Evolutionary conservation across 2,329 filamentous ascomycete species (phyloP).

Genomic region (Beauveria varroae): DNA sequence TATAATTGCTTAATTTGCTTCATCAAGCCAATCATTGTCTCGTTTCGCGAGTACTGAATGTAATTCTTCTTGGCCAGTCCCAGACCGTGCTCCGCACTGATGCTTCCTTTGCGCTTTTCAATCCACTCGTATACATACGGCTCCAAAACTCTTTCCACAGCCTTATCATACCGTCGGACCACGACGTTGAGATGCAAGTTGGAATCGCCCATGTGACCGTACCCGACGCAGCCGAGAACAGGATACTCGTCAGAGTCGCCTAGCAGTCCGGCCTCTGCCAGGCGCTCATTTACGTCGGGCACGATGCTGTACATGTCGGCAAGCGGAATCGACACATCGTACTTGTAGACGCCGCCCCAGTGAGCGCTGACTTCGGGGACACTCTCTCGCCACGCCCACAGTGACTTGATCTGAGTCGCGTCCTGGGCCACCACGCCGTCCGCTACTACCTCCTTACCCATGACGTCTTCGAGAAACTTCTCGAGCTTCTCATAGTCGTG

Average conservation of each 20-base stretch:
- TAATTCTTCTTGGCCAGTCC: conserved; percentile 94
- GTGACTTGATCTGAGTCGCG: conserved; percentile 74
- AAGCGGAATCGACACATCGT: conserved; percentile 92
- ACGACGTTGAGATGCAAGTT: conserved; percentile 93
- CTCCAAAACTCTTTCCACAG: conserved; percentile 80
- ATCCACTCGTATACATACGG: conserved; percentile 99
- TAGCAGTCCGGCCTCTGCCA: conserved; percentile 68
- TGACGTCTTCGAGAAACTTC: conserved; percentile 82
- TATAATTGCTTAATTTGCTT: conserved; percentile 90
- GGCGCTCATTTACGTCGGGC: conserved; percentile 68
- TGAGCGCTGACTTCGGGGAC: conserved; percentile 85
- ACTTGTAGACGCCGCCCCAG: conserved; percentile 95
- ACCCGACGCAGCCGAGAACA: conserved; percentile 86
- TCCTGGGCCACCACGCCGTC: conserved; percentile 92
- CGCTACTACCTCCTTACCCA: conserved; percentile 76
- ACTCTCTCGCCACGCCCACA: conserved; percentile 92
- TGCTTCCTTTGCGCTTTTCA: conserved; percentile 76
- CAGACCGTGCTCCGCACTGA: conserved; percentile 92
- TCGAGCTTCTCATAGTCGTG: conserved; percentile 92
- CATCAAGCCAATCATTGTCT: conserved; percentile 85
- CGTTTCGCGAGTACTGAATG: conserved; percentile 84
- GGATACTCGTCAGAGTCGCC: conserved; percentile 69
- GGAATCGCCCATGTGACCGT: conserved; percentile 96
- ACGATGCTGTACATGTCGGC: conserved; percentile 82
- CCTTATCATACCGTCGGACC: conserved; percentile 74